These are phyloP conservation scores for Hemisphaericaspora xylofermentans DNA, from an alignment of 1,139 yeast genomes.

Conservation along the genomic window DNA sequence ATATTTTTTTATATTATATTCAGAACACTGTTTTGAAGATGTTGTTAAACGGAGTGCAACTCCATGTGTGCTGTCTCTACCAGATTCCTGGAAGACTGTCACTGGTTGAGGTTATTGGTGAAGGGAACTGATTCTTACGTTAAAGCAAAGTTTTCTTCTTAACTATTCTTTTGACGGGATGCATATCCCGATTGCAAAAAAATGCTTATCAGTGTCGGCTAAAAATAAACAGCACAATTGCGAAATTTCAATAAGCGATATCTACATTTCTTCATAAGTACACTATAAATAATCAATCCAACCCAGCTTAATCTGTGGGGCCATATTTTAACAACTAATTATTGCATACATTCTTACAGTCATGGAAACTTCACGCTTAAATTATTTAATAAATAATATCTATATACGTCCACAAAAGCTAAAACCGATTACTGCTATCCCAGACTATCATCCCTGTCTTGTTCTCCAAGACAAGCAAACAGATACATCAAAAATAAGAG, in stretches of 20 bases:
- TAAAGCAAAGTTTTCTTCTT: too few relatives aligned
- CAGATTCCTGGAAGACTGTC: too few relatives aligned
- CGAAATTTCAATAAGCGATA: background rate
- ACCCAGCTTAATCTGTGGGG: too few relatives aligned
- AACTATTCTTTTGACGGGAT: too few relatives aligned
- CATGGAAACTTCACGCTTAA: constrained; percentile 36
- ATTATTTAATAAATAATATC: constrained; percentile 26
- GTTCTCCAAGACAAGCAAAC: constrained; percentile 47
- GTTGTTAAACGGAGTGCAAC: too few relatives aligned
- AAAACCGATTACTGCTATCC: constrained; percentile 21
- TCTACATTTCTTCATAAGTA: background rate
- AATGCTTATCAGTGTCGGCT: constrained; percentile 3
- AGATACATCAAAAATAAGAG: constrained; percentile 36
- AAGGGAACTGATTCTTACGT: background rate
- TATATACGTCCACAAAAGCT: constrained; percentile 34
- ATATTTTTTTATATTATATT: too few relatives aligned
- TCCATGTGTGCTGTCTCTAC: too few relatives aligned
- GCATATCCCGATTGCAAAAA: background rate
- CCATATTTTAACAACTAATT: too few relatives aligned
- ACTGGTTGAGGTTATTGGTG: too few relatives aligned
- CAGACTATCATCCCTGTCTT: constrained; percentile 44
- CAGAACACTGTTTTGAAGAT: too few relatives aligned
- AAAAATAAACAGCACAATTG: background rate
- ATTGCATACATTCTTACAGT: background rate
- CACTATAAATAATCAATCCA: background rate